Evolutionary conservation across 164 flowering plant species (phyloP), one percentile per base, ranked within the genome.

Genomic region (Annona cherimola): DNA sequence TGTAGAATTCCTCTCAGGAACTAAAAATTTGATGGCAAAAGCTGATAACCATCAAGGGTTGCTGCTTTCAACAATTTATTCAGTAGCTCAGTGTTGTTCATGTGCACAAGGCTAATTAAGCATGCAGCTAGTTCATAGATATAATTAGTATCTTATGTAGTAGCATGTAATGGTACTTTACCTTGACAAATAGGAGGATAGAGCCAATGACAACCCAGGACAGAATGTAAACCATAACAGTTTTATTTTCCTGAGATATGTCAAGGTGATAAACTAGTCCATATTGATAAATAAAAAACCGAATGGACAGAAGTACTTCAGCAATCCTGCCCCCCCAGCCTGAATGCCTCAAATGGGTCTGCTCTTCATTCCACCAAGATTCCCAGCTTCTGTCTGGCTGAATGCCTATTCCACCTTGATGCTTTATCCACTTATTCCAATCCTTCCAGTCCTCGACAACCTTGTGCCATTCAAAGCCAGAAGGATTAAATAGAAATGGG

Each of bases 331-430:
- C 85, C 66, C 73, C 64, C 42, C 82, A 45, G 19, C 97, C 93
- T 26, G 93, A 85, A 73, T 81, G 85, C 54, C 82, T 85, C 59
- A 95, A 88, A 80, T 95, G 96, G 12, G 86, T 84, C 74, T 91
- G 98, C 79, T 93, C 99, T 42, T 91, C 97, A 61, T 81, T 73
- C 99, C 99, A 93, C 98, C 99, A 93, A 55, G 99, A 89, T 65
- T 95, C 88, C 99, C 99, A 95, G 78, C 99, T 93, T 72, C 91
- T 95, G 69, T 90, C 94, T 61, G 81, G 92, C 45, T 83, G 91
- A 45, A 91, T 84, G 50, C 98, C 99, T 40, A 95, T 93, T 5
- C 97, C 97, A 9, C 99, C 98, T 74, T 83, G 91, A 71, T 89
- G 87, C 74, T 78, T 84, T 50, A 93, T 91, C 99, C 99, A 95